Evolutionary conservation across 192 early-diverging fungal species (phyloP), one percentile per base, ranked within the genome.

Genomic region (Rhizoclosmatium sp.): DNA sequence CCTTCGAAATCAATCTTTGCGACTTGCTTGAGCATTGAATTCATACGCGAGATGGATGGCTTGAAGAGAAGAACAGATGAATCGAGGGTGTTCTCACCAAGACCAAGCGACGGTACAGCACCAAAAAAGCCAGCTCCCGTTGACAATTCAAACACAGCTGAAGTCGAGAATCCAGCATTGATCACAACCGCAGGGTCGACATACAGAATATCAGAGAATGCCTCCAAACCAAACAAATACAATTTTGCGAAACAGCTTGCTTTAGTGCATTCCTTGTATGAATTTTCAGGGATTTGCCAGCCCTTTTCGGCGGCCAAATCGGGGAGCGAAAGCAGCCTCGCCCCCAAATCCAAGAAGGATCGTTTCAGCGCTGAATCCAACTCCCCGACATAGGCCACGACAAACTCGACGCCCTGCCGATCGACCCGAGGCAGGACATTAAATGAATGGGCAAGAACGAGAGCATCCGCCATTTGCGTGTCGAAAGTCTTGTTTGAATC

Each of bases 201-300:
- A 31, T 31, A 31, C 31, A 31, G 31, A 31, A 31, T 31, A 31
- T 31, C 31, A 31, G 31, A 23, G 47, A 45, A 69, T 23, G 12
- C 10, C 16, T 39, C 45, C 67, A 69, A 19, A 14, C 67, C 67
- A 47, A 69, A 69, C 40, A 69, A 23, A 47, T 47, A 47, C 16
- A 69, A 7, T 47, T 69, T 69, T 41, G 67, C 5, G 14, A 69
- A 69, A 69, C 67, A 69, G 12, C 41, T 12, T 31, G 31, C 31
- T 31, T 31, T 31, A 41, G 7, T 5, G 45, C 67, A 69, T 4
- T 5, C 41, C 16, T 69, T 69, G 46, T 19, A 16, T 16, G 41
- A 69, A 46, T 69, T 45, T 12, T 69, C 16, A 9, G 14, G 10
- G 67, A 69, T 39, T 39, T 4, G 12, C 16, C 42, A 41, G 4